Conservation (phyloP, 2,329 filamentous ascomycete species). For the Epichloe amarillans region DNA sequence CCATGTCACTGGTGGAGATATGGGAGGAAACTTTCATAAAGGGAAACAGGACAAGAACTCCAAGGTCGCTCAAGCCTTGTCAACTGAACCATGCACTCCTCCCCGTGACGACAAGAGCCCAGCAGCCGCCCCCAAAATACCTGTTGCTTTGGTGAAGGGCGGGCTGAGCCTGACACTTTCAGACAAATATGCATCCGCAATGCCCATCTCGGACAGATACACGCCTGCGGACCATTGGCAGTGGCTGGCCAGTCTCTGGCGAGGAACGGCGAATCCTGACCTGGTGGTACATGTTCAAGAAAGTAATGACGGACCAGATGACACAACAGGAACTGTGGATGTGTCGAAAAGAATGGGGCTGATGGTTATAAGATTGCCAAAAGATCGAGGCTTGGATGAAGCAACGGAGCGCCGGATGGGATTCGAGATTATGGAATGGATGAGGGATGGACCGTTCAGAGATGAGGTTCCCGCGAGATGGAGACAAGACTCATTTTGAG, state of each 20-base stretch:
- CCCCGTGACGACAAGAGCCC: slow-evolving; percentile 4
- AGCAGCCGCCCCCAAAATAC: slow-evolving; percentile 26
- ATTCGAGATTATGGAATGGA: slow-evolving; percentile 83
- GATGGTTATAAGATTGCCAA: slow-evolving; percentile 39
- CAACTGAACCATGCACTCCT: slow-evolving; percentile 3
- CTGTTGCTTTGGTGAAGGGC: slow-evolving; percentile 62
- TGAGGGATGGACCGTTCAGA: slow-evolving; percentile 35
- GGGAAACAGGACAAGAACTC: slow-evolving; percentile 3
- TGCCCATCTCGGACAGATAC: slow-evolving; percentile 67
- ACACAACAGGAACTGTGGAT: slow-evolving; percentile 38
- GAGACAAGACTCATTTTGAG: slow-evolving; percentile 6
- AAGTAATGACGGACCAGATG: slow-evolving; percentile 19
- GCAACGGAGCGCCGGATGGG: slow-evolving; percentile 60
- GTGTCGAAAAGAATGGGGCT: slow-evolving; percentile 36
- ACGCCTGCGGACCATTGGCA: slow-evolving; percentile 86
- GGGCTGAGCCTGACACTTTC: slow-evolving; percentile 70
- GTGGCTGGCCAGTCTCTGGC: slow-evolving; percentile 92
- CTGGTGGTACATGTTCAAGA: slow-evolving; percentile 55
- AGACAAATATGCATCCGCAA: slow-evolving; percentile 58
- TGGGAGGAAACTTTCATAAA: not conserved
- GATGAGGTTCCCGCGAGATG: slow-evolving; percentile 13
- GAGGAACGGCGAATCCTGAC: slow-evolving; percentile 71
- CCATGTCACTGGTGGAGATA: slow-evolving; percentile 25
- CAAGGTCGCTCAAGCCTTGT: not conserved
- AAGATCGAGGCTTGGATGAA: slow-evolving; percentile 42